These are phyloP conservation scores for Saccharomyces hybrid DNA, from an alignment of 1,139 yeast genomes.

Conservation along the genomic window DNA sequence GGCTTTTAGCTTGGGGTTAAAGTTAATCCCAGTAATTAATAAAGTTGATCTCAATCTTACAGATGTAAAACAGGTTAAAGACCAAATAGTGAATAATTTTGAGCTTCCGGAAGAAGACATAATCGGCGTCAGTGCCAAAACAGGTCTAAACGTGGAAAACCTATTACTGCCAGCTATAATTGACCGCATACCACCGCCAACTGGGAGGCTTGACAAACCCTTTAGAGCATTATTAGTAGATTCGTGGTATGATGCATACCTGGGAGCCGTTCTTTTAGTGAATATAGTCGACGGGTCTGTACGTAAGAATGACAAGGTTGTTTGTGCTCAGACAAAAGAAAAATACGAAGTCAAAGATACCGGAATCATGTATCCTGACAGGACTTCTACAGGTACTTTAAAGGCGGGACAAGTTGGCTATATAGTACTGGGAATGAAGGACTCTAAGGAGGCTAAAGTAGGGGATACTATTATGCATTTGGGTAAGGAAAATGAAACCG, in stretches of 20 bases:
- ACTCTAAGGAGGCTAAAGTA: slow-evolving; percentile 75
- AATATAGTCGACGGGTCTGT: slow-evolving; percentile 78
- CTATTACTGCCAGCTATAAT: slow-evolving; percentile 71
- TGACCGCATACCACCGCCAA: slow-evolving; percentile 67
- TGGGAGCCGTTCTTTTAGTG: slow-evolving; percentile 86
- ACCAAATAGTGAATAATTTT: slow-evolving; percentile 76
- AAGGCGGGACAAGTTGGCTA: slow-evolving; percentile 93
- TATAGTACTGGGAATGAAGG: slow-evolving; percentile 87
- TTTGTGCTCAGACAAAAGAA: slow-evolving; percentile 69
- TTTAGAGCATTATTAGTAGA: slow-evolving; percentile 79
- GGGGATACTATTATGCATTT: slow-evolving; percentile 82
- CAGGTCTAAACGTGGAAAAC: slow-evolving; percentile 67
- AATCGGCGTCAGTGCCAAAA: slow-evolving; percentile 84
- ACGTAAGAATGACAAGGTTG: slow-evolving; percentile 63
- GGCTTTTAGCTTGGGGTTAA: slow-evolving; percentile 79
- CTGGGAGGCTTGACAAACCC: slow-evolving; percentile 48
- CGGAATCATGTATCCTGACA: slow-evolving; percentile 92
- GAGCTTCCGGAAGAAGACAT: slow-evolving; percentile 71
- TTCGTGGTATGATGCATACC: slow-evolving; percentile 92
- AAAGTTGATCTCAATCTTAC: slow-evolving; percentile 83
- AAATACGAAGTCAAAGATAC: slow-evolving; percentile 84
- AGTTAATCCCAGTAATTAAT: slow-evolving; percentile 81
- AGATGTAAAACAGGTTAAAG: slow-evolving; percentile 70
- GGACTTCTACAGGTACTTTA: slow-evolving; percentile 52
- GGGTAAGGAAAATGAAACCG: slow-evolving; percentile 51